Conservation (phyloP, 495 filamentous ascomycete genomes). For the Talaromyces nanjingensis region DNA sequence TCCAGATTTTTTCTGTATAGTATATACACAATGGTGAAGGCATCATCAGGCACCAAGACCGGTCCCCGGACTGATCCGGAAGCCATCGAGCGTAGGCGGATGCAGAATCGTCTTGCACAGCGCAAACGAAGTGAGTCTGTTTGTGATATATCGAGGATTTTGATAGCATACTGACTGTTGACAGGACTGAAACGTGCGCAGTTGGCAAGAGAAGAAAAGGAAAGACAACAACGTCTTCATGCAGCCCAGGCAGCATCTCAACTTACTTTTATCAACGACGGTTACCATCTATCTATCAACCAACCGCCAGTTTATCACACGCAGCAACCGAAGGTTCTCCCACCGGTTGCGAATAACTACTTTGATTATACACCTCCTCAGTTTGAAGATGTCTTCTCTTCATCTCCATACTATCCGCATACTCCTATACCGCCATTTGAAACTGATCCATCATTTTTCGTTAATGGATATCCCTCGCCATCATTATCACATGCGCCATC, state of each 20-base stretch:
- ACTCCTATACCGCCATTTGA: conserved; percentile 3
- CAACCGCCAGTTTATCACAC: background rate
- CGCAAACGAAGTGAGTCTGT: conserved; percentile 7
- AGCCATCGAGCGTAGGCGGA: conserved; percentile 9
- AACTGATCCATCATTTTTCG: conserved; percentile 1
- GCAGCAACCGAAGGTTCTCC: background rate
- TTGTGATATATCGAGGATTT: background rate
- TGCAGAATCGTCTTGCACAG: conserved; percentile 10
- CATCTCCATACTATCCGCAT: background rate
- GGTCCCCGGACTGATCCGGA: conserved; percentile 9
- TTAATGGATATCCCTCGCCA: conserved; percentile 4
- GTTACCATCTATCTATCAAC: background rate
- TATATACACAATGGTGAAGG: conserved; percentile 2
- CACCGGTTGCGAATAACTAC: background rate
- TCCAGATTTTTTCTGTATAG: background rate
- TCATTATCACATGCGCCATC: conserved; percentile 10
- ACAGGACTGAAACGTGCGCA: conserved; percentile 7
- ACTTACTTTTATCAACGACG: conserved; percentile 7
- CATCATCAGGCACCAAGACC: conserved; percentile 8
- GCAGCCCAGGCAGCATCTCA: conserved; percentile 10
- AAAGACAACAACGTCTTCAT: conserved; percentile 8
- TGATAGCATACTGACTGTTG: background rate
- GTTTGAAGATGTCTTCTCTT: conserved; percentile 5
- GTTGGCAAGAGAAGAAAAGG: conserved; percentile 9
- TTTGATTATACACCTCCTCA: background rate